These are phyloP conservation scores for Annona squamosa DNA, from an alignment of 164 flowering plant genomes.

Conservation along the genomic window DNA sequence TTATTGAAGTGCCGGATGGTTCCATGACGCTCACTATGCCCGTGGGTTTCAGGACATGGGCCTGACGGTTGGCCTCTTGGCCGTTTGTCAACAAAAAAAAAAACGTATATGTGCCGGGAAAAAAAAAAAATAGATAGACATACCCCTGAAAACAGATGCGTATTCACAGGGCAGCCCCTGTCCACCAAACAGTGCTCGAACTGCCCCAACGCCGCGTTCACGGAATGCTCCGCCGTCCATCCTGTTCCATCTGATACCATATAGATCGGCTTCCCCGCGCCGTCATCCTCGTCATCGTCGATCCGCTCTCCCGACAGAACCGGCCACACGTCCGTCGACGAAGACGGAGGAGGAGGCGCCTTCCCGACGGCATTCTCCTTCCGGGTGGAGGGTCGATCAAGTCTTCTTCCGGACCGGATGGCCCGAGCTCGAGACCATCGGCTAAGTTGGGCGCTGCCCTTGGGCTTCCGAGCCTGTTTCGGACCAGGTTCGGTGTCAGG, in stretches of 20 bases:
- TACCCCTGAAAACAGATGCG: conserved; percentile 90
- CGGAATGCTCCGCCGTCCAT: conserved; percentile 91
- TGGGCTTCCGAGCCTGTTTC: conserved; percentile 29
- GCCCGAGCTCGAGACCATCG: conserved; percentile 85
- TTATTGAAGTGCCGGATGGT: no score
- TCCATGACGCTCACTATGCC: no score
- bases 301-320: conserved; percentile 3
- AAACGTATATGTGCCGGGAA: neutral
- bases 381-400: conserved; percentile 38
- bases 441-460: conserved; percentile 53
- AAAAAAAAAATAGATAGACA: conserved; percentile 3
- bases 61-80: no score
- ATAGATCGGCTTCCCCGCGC: conserved; percentile 51
- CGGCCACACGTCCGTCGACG: conserved; percentile 4
- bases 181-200: conserved; percentile 84
- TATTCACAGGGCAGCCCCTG: conserved; percentile 68
- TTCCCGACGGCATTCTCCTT: neutral
- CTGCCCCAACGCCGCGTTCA: conserved; percentile 85
- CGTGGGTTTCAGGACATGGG: no score
- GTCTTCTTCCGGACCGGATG: conserved; percentile 61
- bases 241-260: conserved; percentile 95
- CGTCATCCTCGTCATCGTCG: conserved; percentile 26
- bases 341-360: neutral
- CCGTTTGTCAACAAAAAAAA: neutral
- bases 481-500: conserved; percentile 15